Conservation (phyloP, 2,329 filamentous ascomycete genomes). For the Gaeumannomyces tritici region DNA sequence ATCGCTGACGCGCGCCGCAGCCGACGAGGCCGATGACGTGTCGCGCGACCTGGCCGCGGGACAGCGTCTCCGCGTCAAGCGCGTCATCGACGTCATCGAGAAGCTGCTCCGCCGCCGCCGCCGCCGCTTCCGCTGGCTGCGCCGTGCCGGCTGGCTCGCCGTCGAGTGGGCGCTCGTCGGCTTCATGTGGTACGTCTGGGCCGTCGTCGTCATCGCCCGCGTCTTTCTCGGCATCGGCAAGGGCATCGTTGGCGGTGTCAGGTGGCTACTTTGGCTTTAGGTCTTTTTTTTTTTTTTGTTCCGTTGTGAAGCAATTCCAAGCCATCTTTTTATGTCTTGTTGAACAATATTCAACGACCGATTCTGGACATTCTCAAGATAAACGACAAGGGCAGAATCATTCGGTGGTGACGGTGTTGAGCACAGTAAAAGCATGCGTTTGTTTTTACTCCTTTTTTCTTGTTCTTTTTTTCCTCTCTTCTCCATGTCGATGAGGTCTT, state of each 20-base stretch:
- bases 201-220: conserved; percentile 70
- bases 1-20: conserved; percentile 53
- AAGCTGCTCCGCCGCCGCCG: conserved; percentile 63
- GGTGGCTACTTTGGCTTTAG: conserved; percentile 78
- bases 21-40: conserved; percentile 73
- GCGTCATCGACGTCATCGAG: conserved; percentile 69
- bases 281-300: neutral
- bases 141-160: conserved; percentile 67
- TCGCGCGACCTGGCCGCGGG: conserved; percentile 65
- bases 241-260: conserved; percentile 48
- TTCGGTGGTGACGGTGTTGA: neutral
- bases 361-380: neutral
- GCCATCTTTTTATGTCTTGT: conserved; percentile 1
- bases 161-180: conserved; percentile 84
- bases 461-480: neutral
- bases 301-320: neutral
- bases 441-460: neutral
- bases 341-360: neutral
- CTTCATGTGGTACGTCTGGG: conserved; percentile 92
- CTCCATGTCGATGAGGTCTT: neutral
- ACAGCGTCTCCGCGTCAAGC: conserved; percentile 72
- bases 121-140: conserved; percentile 60
- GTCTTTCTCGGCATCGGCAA: conserved; percentile 53
- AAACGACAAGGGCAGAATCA: neutral
- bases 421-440: neutral